Evolutionary conservation across 2,329 filamentous ascomycete genomes (phyloP).

Genomic region (Pseudopithomyces maydicus): DNA sequence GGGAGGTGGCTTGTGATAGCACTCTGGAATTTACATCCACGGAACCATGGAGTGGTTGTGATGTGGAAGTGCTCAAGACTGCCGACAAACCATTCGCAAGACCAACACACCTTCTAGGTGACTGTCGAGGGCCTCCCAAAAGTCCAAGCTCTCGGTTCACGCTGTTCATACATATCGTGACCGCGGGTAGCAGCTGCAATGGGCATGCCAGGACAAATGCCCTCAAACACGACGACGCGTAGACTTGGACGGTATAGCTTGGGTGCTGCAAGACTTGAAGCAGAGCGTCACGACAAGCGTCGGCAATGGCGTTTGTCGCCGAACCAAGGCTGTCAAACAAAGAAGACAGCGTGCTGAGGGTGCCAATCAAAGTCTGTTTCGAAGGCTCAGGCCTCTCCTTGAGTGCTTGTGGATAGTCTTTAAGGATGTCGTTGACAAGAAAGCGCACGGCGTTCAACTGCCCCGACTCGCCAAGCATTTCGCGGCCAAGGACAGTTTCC

Average conservation of each 20-base stretch:
- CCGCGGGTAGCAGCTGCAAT: conserved; percentile 85
- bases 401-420: conserved; percentile 89
- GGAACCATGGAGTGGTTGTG: conserved; percentile 89
- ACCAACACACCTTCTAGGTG: conserved; percentile 81
- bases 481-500: conserved; percentile 79
- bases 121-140: conserved; percentile 75
- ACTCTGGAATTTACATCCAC: conserved; percentile 94
- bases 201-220: conserved; percentile 88
- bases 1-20: conserved; percentile 84
- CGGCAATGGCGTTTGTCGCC: conserved; percentile 77
- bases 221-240: conserved; percentile 84
- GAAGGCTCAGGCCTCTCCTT: conserved; percentile 87
- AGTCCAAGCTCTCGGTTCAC: conserved; percentile 83
- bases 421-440: conserved; percentile 85
- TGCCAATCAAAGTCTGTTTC: conserved; percentile 81
- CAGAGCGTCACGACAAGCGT: conserved; percentile 82
- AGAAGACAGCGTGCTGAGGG: conserved; percentile 78
- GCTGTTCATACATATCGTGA: conserved; percentile 97
- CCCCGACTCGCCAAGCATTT: conserved; percentile 86
- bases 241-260: conserved; percentile 93
- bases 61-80: conserved; percentile 84
- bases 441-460: conserved; percentile 81
- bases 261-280: conserved; percentile 91
- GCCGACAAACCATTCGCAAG: conserved; percentile 92
- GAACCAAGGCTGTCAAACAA: conserved; percentile 82